These are phyloP conservation scores for Penicillium canariense DNA, from an alignment of 495 filamentous ascomycete genomes.

Conservation along the genomic window DNA sequence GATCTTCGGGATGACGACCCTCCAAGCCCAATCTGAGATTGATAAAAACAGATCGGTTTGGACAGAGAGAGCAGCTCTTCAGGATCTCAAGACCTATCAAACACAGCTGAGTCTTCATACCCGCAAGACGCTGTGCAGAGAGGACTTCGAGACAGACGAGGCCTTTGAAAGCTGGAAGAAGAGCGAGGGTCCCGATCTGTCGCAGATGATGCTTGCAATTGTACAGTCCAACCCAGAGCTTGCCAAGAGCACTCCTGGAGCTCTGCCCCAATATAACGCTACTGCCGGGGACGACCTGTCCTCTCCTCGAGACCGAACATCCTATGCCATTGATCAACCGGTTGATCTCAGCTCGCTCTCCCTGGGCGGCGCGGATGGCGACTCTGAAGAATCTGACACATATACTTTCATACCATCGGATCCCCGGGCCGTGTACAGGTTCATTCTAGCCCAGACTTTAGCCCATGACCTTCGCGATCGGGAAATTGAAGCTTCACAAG, in stretches of 20 bases:
- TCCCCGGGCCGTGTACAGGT: constrained; percentile 74
- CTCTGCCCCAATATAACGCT: constrained; percentile 52
- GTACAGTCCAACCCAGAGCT: constrained; percentile 84
- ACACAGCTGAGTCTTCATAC: constrained; percentile 79
- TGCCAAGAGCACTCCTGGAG: constrained; percentile 60
- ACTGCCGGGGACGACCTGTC: constrained; percentile 51
- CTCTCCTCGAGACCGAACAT: constrained; percentile 44
- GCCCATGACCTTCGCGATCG: constrained; percentile 63
- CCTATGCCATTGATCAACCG: constrained; percentile 74
- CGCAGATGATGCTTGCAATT: constrained; percentile 89
- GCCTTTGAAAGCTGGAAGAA: constrained; percentile 89
- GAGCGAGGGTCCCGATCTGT: constrained; percentile 74
- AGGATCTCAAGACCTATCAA: constrained; percentile 91
- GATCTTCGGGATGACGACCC: constrained; percentile 75
- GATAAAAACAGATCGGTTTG: constrained; percentile 74
- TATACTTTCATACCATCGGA: constrained; percentile 91
- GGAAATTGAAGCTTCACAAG: constrained; percentile 51
- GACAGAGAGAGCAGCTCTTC: constrained; percentile 88
- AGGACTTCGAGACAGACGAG: constrained; percentile 90
- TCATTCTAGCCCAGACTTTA: constrained; percentile 71
- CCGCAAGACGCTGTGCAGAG: constrained; percentile 69
- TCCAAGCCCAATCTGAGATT: constrained; percentile 80
- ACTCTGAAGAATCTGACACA: constrained; percentile 49
- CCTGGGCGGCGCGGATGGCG: constrained; percentile 53
- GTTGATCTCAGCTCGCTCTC: constrained; percentile 73